Conservation (phyloP, 768 basidiomycete genomes). For the Trametes elegans region DNA sequence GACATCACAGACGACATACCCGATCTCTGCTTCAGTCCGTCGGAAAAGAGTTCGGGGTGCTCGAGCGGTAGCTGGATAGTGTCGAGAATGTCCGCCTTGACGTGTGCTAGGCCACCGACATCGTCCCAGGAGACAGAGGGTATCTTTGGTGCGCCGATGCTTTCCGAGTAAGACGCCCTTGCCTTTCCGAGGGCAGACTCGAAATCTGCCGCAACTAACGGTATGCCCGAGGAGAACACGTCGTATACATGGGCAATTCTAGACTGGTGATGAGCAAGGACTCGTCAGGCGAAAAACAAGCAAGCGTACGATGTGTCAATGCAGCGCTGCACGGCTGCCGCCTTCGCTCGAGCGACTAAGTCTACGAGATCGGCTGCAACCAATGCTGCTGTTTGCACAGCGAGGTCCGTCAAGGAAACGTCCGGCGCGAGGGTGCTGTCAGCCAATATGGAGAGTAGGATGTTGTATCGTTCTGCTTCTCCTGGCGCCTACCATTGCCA, state of each 20-base stretch:
- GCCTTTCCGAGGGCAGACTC: slow-evolving; percentile 68
- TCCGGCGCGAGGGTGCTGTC: slow-evolving; percentile 60
- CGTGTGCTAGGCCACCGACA: slow-evolving; percentile 84
- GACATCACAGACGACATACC: slow-evolving; percentile 42
- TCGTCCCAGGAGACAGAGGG: slow-evolving; percentile 97
- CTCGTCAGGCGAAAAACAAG: not conserved
- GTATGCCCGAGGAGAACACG: slow-evolving; percentile 39
- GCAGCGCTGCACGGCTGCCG: slow-evolving; percentile 53
- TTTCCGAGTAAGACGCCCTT: slow-evolving; percentile 79
- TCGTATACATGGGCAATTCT: slow-evolving; percentile 21
- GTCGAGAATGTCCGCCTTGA: slow-evolving; percentile 92
- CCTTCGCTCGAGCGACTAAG: slow-evolving; percentile 58
- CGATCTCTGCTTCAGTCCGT: slow-evolving; percentile 93
- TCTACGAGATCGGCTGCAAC: slow-evolving; percentile 78
- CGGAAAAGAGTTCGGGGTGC: slow-evolving; percentile 84
- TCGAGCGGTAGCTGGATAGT: slow-evolving; percentile 92
- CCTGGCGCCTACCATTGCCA: slow-evolving; percentile 61
- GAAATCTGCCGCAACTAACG: slow-evolving; percentile 63
- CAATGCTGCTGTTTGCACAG: slow-evolving; percentile 88
- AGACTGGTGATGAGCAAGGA: not conserved
- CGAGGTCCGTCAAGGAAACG: slow-evolving; percentile 67
- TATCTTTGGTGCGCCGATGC: slow-evolving; percentile 96
- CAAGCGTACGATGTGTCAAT: slow-evolving; percentile 37
- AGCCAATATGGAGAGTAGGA: slow-evolving; percentile 49
- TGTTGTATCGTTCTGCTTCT: slow-evolving; percentile 67